Percentiles rank a stretch among this genome's conserved stretches.
These are phyloP conservation scores for Castanea crenata DNA, from an alignment of 306 rosid genomes.

Conservation along the genomic window DNA sequence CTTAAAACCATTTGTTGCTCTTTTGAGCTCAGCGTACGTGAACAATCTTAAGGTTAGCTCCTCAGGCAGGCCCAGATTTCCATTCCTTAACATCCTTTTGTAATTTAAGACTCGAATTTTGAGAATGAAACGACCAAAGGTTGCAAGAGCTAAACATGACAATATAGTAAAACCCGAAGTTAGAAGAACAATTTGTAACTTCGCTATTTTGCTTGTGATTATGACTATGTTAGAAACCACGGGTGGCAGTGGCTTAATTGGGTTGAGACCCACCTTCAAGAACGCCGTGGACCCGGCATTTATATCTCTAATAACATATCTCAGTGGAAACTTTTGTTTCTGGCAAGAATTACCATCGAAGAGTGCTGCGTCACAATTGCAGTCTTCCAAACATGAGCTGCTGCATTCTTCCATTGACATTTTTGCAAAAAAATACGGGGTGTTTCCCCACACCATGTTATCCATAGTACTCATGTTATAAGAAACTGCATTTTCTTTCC, in stretches of 20 bases:
- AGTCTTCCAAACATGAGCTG: neutral
- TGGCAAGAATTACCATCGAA: neutral
- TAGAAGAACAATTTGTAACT: slow-evolving; percentile 3
- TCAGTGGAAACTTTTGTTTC: neutral
- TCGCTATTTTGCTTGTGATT: neutral
- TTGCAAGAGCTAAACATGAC: neutral
- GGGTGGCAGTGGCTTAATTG: neutral
- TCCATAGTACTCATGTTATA: neutral
- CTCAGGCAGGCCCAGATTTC: neutral
- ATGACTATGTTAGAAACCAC: neutral
- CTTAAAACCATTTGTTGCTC: slow-evolving; percentile 18
- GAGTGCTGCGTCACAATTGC: neutral
- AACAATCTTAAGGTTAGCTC: slow-evolving; percentile 20
- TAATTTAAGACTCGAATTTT: slow-evolving; percentile 14
- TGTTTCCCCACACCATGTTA: neutral
- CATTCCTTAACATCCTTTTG: slow-evolving; percentile 6
- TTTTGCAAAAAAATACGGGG: no score
- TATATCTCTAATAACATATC: no score
- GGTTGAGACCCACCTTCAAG: neutral
- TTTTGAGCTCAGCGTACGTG: slow-evolving; percentile 18
- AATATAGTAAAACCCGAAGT: neutral
- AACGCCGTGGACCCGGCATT: no score
- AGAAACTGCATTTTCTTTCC: neutral
- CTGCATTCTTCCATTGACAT: neutral
- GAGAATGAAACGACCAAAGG: slow-evolving; percentile 2